Base-by-base conservation (phyloP, 2,329 filamentous ascomycete species). In the Fusarium sp. region DNA sequence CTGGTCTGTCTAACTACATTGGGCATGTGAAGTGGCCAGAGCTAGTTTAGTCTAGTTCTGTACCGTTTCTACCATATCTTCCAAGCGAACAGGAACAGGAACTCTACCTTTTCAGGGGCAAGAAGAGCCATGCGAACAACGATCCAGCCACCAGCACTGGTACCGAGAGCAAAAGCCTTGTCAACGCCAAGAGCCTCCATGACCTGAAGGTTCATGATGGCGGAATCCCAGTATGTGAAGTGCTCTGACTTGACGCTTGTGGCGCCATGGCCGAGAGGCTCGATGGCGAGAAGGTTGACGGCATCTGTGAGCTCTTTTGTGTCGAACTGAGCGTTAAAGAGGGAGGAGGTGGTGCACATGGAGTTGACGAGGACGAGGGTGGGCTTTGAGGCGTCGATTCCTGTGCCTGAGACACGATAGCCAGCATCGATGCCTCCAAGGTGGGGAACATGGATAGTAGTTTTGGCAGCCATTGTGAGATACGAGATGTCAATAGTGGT, bases 191-290 rank as follows among this genome's bases (percentile, higher is more conserved):
- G 79, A 7, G 80, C 80, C 41, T 87, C 83, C 80, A 89, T 79
- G 3, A 86, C 85, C 77, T 89, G 86, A 11, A 88, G 76, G 13
- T 83, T 82, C 83, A 89, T 83, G 62, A 81, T 77, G 45, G 85
- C 85, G 5, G 84, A 78, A 73, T 87, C 85, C 85, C 85, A 87
- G 77, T 86, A 86, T 4, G 84, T 87, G 70, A 85, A 87, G 62
- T 85, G 82, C 70, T 85, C 83, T 0, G 73, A 71, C n/a, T 74
- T 56, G 58, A 74, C 79, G 58, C 74, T 77, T 3, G 84, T 86
- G 18, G 81, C 76, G 65, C 85, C 85, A 69, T 87, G 85, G 58
- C 85, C 85, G 1, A 87, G 80, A 3, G 83, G 84, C 76, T 87
- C 85, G 58, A 87, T 80, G 44, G 84, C 84, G 8, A 87, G 75